A percentile compares a stretch with the other conserved stretches of the same genome.
These are phyloP conservation scores for Harringtonia aguacate DNA, from an alignment of 2,329 filamentous ascomycete genomes.

Conservation along the genomic window DNA sequence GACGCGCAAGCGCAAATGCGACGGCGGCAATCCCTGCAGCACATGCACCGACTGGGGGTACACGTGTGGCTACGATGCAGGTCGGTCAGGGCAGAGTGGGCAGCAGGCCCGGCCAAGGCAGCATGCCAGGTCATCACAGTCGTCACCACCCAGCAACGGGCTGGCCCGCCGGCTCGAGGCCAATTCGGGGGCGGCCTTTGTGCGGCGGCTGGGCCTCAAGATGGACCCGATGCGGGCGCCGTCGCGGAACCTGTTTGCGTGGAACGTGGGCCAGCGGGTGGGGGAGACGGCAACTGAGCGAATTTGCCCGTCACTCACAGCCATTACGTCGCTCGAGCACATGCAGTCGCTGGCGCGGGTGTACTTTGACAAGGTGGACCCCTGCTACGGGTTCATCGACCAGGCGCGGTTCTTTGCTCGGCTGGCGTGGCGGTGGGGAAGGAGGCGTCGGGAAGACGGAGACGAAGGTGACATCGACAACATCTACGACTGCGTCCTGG, in stretches of 20 bases:
- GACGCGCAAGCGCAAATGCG: slow-evolving; percentile 2
- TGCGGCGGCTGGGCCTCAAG: slow-evolving; percentile 5
- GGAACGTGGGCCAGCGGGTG: neutral
- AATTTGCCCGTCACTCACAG: too few species aligned
- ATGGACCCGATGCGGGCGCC: slow-evolving; percentile 6
- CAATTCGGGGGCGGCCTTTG: slow-evolving; percentile 6
- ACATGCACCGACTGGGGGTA: slow-evolving; percentile 1
- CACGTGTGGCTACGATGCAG: neutral
- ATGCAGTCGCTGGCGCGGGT: slow-evolving; percentile 33
- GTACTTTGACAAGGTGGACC: slow-evolving; percentile 43
- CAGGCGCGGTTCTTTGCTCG: slow-evolving; percentile 18
- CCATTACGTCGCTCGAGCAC: slow-evolving; percentile 34
- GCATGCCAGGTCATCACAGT: too few species aligned
- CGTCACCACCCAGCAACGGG: neutral
- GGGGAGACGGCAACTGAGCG: too few species aligned
- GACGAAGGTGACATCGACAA: slow-evolving; percentile 12
- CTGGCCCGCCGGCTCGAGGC: slow-evolving; percentile 3
- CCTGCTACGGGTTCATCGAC: slow-evolving; percentile 39
- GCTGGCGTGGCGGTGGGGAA: slow-evolving; percentile 22
- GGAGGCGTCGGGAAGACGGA: too few species aligned
- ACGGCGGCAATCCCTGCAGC: neutral
- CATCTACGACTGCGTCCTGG: slow-evolving; percentile 36
- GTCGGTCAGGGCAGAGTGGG: neutral
- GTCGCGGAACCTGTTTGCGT: slow-evolving; percentile 5
- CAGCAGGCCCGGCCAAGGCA: too few species aligned